Evolutionary conservation across 2,329 filamentous ascomycete genomes (phyloP).

Genomic region (Phyllosticta citrichinensis): DNA sequence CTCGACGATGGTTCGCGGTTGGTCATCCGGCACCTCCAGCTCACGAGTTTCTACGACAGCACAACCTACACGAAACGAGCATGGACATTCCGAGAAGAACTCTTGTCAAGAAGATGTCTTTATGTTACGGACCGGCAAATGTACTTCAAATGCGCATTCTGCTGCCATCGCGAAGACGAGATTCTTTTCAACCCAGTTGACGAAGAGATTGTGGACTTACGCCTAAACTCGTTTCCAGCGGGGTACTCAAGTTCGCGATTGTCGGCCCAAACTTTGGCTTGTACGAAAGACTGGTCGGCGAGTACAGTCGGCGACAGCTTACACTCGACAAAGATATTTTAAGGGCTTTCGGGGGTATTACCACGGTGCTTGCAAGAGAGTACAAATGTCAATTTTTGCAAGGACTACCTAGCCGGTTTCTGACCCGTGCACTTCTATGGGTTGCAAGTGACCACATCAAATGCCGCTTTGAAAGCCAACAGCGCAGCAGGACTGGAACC

Average conservation of each 20-base stretch:
- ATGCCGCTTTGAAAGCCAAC: too few species aligned
- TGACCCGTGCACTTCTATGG: too few species aligned
- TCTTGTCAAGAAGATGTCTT: not conserved
- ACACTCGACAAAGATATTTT: not conserved
- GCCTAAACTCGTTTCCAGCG: not conserved
- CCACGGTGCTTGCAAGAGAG: not conserved
- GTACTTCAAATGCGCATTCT: not conserved
- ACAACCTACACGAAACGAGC: not conserved
- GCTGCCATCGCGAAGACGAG: not conserved
- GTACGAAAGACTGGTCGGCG: not conserved
- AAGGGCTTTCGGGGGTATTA: not conserved
- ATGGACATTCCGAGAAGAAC: not conserved
- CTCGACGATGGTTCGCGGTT: not conserved
- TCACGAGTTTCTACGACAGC: not conserved
- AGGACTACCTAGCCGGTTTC: not conserved
- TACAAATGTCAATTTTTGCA: not conserved
- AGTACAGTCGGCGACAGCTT: not conserved
- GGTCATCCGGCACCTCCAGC: not conserved
- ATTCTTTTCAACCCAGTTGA: not conserved
- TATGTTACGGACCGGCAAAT: not conserved
- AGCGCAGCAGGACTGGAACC: too few species aligned
- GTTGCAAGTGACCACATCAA: too few species aligned
- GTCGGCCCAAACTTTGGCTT: not conserved
- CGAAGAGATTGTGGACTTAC: not conserved
- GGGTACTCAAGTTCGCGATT: not conserved